phyloP scores from a whole-genome alignment of 208 protist genomes.

The Leishmania major region DNA sequence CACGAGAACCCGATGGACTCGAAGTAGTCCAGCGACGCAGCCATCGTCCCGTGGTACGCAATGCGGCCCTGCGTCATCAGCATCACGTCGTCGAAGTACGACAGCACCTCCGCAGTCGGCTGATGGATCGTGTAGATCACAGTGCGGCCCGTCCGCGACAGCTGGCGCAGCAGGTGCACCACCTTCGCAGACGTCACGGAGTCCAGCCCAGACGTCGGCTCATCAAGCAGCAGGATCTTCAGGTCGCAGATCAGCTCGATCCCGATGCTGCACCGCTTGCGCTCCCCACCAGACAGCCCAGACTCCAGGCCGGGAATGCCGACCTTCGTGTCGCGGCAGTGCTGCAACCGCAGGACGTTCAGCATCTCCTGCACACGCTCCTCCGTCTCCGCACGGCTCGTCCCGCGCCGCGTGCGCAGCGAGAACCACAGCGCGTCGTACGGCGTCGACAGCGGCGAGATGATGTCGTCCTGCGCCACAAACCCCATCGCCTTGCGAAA shows the following conservation, averaged over 20 bases:
- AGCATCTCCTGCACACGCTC: constrained; percentile 70
- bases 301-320: constrained; percentile 68
- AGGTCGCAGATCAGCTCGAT: constrained; percentile 91
- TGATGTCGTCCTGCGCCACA: constrained; percentile 86
- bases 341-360: constrained; percentile 58
- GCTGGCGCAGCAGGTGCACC: constrained; percentile 69
- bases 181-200: constrained; percentile 82
- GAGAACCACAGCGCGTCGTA: constrained; percentile 79
- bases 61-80: constrained; percentile 79
- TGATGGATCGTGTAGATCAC: constrained; percentile 96
- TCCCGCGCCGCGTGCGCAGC: constrained; percentile 68
- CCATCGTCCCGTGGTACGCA: constrained; percentile 85
- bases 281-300: constrained; percentile 86
- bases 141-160: constrained; percentile 81
- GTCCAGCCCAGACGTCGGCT: constrained; percentile 92
- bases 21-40: constrained; percentile 80
- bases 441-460: constrained; percentile 67
- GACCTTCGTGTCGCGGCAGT: constrained; percentile 73
- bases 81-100: constrained; percentile 92
- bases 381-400: constrained; percentile 38
- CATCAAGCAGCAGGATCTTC: constrained; percentile 88
- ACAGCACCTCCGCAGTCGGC: constrained; percentile 89
- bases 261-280: constrained; percentile 88
- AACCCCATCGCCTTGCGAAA: constrained; percentile 76
- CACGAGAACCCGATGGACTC: constrained; percentile 69